Conservation (phyloP, 345 rosid species). For the Brassica carinata region DNA sequence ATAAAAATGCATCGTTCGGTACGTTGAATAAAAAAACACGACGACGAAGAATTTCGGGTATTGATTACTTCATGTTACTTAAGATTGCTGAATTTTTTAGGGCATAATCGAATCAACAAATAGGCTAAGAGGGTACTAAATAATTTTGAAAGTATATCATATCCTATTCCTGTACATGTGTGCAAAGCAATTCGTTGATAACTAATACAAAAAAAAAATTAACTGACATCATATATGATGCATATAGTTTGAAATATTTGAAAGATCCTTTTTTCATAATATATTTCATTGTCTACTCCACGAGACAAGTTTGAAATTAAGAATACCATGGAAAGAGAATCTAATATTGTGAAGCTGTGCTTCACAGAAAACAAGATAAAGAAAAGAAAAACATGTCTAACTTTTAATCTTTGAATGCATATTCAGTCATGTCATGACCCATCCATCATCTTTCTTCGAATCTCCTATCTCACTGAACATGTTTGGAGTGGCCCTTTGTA, state of each 20-base stretch:
- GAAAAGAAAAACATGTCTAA: not conserved
- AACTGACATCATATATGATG: not conserved
- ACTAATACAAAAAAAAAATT: not conserved
- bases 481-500: slow-evolving; percentile 21
- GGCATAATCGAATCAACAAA: slow-evolving; percentile 24
- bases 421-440: slow-evolving; percentile 44
- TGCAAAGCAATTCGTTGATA: not conserved
- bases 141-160: not conserved
- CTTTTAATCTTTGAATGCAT: slow-evolving; percentile 42
- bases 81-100: slow-evolving; percentile 4
- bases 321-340: slow-evolving; percentile 35
- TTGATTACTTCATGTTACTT: slow-evolving; percentile 6
- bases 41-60: slow-evolving; percentile 26
- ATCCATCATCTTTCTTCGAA: slow-evolving; percentile 40
- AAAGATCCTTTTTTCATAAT: not conserved
- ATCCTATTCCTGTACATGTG: not conserved
- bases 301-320: slow-evolving; percentile 19
- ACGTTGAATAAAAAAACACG: slow-evolving; percentile 10
- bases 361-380: not conserved
- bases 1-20: slow-evolving; percentile 5
- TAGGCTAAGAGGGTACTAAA: not conserved
- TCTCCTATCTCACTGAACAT: slow-evolving; percentile 29
- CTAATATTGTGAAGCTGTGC: slow-evolving; percentile 10
- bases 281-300: slow-evolving; percentile 28
- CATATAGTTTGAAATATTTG: not conserved